These are phyloP conservation scores for Cadophora sp. DNA, from an alignment of 2,329 filamentous ascomycete genomes.

Conservation along the genomic window DNA sequence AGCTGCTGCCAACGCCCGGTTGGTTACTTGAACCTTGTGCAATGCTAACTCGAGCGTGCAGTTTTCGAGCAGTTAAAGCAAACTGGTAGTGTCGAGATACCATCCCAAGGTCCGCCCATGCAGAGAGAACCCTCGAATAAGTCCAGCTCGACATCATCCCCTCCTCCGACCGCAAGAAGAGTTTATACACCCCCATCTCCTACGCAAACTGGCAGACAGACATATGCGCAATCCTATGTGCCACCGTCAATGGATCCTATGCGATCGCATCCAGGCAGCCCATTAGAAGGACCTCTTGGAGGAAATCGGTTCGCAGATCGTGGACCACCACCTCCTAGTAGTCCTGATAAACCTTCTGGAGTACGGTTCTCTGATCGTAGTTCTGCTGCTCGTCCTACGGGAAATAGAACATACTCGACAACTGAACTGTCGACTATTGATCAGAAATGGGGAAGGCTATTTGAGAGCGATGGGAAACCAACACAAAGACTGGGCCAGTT, in stretches of 20 bases:
- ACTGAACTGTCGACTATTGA: conserved; percentile 66
- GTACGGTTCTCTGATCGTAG: conserved; percentile 41
- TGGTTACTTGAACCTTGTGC: conserved; percentile 31
- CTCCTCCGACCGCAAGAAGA: conserved; percentile 48
- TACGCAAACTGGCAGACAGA: conserved; percentile 37
- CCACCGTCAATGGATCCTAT: conserved; percentile 39
- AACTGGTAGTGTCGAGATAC: conserved; percentile 42
- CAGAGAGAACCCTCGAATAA: conserved; percentile 51
- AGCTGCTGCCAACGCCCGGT: conserved; percentile 43
- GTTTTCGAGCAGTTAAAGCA: conserved; percentile 47
- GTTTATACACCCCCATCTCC: conserved; percentile 64
- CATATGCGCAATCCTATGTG: conserved; percentile 40
- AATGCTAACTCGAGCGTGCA: conserved; percentile 32
- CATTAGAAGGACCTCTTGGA: conserved; percentile 18
- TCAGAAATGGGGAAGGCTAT: conserved; percentile 78
- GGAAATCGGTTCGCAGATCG: conserved; percentile 42
- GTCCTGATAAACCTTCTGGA: conserved; percentile 43
- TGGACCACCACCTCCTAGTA: conserved; percentile 36
- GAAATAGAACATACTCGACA: conserved; percentile 39
- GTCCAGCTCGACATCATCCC: conserved; percentile 55
- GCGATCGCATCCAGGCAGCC: conserved; percentile 37
- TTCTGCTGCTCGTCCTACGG: conserved; percentile 31
- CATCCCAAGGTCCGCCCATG: conserved; percentile 39
- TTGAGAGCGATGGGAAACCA: conserved; percentile 70
- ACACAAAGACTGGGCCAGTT: conserved; percentile 74